Conservation (phyloP, 2,329 filamentous ascomycete genomes). For the Parafenestella ontariensis region DNA sequence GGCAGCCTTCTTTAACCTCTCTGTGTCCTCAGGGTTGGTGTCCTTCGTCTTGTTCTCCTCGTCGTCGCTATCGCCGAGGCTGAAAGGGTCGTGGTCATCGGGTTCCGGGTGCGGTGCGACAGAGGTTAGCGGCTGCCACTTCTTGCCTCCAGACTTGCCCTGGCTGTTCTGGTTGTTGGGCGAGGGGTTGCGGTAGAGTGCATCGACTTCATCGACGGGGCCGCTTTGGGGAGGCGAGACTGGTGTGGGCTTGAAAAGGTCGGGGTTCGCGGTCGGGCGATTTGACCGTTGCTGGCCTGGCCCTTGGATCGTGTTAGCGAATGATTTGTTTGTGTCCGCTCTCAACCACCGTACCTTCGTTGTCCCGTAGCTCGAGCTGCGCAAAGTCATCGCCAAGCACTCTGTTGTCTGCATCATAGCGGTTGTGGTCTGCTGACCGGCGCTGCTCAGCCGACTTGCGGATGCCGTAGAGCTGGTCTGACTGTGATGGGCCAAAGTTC, state of each 20-base stretch:
- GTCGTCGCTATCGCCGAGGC: conserved; percentile 93
- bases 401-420: conserved; percentile 93
- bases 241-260: conserved; percentile 77
- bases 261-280: conserved; percentile 75
- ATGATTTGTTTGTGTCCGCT: background rate
- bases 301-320: conserved; percentile 37
- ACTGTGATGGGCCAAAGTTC: conserved; percentile 49
- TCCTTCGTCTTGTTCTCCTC: conserved; percentile 76
- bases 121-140: conserved; percentile 93
- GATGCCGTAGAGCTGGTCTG: conserved; percentile 50
- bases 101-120: conserved; percentile 84
- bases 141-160: conserved; percentile 73
- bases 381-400: conserved; percentile 90
- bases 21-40: conserved; percentile 60
- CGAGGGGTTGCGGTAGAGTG: conserved; percentile 66
- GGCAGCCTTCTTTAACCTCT: conserved; percentile 59
- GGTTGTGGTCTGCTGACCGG: conserved; percentile 84
- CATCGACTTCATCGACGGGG: conserved; percentile 80
- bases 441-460: conserved; percentile 52
- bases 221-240: conserved; percentile 61
- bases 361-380: conserved; percentile 67
- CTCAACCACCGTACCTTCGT: conserved; percentile 57
- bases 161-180: conserved; percentile 39
- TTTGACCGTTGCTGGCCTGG: conserved; percentile 63
- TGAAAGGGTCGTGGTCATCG: conserved; percentile 92